A percentile compares a stretch with the other conserved stretches of the same genome.
Conservation (phyloP, 1,139 yeast genomes). For the Lizanozyma gosingica region DNA sequence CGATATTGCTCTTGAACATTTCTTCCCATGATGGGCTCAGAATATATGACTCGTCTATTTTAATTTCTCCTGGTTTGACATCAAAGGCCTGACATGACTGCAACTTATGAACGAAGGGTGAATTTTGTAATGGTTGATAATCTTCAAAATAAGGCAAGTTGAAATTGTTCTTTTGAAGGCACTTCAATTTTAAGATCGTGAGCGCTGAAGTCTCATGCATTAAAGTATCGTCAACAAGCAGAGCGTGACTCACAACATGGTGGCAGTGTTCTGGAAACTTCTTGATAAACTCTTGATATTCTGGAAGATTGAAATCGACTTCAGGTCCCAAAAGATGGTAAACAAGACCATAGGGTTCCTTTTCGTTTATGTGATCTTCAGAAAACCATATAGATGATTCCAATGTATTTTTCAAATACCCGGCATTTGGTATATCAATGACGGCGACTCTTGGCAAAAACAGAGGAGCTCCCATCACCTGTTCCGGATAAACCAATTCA, state of each 20-base stretch:
- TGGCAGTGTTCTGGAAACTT: slow-evolving; percentile 41
- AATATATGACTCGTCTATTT: background rate
- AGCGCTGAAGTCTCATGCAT: slow-evolving; percentile 48
- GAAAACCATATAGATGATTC: slow-evolving; percentile 20
- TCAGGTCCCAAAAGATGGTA: slow-evolving; percentile 70
- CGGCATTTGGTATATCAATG: slow-evolving; percentile 60
- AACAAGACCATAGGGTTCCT: slow-evolving; percentile 40
- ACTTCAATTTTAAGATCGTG: slow-evolving; percentile 48
- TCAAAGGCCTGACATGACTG: background rate
- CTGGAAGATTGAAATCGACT: slow-evolving; percentile 40
- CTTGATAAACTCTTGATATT: slow-evolving; percentile 38
- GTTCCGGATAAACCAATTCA: slow-evolving; percentile 49
- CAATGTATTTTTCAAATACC: slow-evolving; percentile 41
- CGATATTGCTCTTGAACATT: background rate
- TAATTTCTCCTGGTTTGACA: background rate
- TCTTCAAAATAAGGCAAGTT: slow-evolving; percentile 35
- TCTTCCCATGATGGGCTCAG: background rate
- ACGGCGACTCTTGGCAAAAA: slow-evolving; percentile 53
- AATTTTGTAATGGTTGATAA: slow-evolving; percentile 7
- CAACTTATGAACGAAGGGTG: background rate
- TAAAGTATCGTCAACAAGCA: slow-evolving; percentile 52
- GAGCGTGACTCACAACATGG: slow-evolving; percentile 66
- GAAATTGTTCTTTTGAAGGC: slow-evolving; percentile 43
- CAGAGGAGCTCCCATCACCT: slow-evolving; percentile 62
- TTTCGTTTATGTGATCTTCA: slow-evolving; percentile 18